Conservation (phyloP, 1,284 basidiomycete genomes). For the Malassezia equina region DNA sequence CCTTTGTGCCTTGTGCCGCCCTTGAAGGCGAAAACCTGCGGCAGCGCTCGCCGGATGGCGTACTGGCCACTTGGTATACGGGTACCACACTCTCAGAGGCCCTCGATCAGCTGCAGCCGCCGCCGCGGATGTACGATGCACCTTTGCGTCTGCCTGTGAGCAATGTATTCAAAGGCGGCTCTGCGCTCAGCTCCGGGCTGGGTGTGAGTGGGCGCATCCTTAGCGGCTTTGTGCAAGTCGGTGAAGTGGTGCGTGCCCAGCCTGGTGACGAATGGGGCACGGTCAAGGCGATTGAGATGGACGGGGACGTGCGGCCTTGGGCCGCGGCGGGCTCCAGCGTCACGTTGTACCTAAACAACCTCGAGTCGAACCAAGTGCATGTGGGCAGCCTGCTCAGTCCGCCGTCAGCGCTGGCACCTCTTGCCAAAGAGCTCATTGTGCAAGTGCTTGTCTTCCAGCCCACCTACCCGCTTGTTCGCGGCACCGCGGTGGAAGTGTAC, state of each 20-base stretch:
- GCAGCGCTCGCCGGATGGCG: constrained; percentile 52
- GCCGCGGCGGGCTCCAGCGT: constrained; percentile 81
- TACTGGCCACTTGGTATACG: constrained; percentile 65
- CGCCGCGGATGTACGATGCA: constrained; percentile 61
- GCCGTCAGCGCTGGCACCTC: constrained; percentile 56
- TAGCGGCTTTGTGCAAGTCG: constrained; percentile 79
- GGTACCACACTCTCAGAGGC: constrained; percentile 75
- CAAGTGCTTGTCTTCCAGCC: constrained; percentile 90
- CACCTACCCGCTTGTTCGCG: constrained; percentile 74
- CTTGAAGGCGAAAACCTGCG: constrained; percentile 69
- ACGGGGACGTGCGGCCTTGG: constrained; percentile 69
- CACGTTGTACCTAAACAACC: constrained; percentile 69
- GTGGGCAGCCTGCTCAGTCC: constrained; percentile 85
- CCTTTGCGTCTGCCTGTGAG: constrained; percentile 80
- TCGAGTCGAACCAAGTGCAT: constrained; percentile 72
- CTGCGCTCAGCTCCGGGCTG: constrained; percentile 60
- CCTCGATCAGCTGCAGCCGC: constrained; percentile 63
- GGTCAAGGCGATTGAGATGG: constrained; percentile 78
- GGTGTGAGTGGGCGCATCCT: constrained; percentile 78
- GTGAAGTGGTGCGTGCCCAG: constrained; percentile 71
- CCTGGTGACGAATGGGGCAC: constrained; percentile 83
- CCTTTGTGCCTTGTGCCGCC: constrained; percentile 80
- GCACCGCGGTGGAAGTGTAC: constrained; percentile 71
- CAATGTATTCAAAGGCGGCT: constrained; percentile 80
- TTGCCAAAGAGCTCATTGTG: constrained; percentile 68